Percentiles rank a stretch among this genome's conserved stretches.
Conservation (phyloP, 305 asterid species). For the Andrographis paniculata region DNA sequence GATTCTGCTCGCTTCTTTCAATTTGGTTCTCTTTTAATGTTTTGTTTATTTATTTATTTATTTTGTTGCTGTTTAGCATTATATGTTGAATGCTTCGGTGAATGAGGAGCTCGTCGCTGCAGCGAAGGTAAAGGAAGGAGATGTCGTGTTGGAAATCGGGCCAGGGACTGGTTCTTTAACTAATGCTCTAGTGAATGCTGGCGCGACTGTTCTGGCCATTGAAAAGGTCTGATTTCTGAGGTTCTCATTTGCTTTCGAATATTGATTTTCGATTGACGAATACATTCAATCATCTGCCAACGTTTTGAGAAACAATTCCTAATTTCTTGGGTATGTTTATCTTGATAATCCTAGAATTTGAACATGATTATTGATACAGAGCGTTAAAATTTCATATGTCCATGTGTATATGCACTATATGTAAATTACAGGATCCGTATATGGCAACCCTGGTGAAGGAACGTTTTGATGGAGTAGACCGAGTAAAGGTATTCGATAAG, state of each 20-base stretch:
- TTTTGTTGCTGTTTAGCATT: constrained; percentile 45
- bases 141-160: constrained; percentile 86
- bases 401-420: neutral
- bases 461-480: constrained; percentile 48
- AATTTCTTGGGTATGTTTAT: neutral
- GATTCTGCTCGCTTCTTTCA: neutral
- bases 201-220: constrained; percentile 87
- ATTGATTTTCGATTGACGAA: neutral
- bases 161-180: constrained; percentile 99
- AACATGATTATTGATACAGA: neutral
- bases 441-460: constrained; percentile 81
- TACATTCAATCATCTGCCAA: constrained; percentile 1
- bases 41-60: neutral
- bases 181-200: constrained; percentile 66
- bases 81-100: constrained; percentile 70
- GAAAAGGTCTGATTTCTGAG: constrained; percentile 60
- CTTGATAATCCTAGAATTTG: neutral
- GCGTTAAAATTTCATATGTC: neutral
- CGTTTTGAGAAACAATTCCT: neutral
- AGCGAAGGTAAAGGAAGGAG: constrained; percentile 75
- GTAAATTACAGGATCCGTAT: constrained; percentile 69
- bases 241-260: neutral
- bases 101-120: constrained; percentile 71
- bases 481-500: constrained; percentile 55
- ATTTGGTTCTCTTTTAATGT: neutral